Base-by-base conservation (phyloP, 1,284 basidiomycete genomes). In the Pseudozyma sp. region DNA sequence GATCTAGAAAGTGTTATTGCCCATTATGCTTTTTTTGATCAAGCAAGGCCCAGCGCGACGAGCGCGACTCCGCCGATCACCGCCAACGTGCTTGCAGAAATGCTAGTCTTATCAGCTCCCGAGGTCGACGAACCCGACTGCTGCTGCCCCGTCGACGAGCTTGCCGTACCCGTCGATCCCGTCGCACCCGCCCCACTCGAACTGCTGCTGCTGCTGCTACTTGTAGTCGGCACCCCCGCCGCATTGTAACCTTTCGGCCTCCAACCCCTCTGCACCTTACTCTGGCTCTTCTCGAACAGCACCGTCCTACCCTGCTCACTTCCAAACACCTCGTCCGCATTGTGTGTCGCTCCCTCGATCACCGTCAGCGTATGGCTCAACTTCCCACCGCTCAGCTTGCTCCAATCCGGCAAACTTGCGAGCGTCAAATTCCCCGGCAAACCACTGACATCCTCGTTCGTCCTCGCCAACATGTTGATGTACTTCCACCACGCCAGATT, bases 401-500 rank as follows among this genome's bases (percentile, higher is more conserved):
- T 74, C 82, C 82, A 84, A 65, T 84, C 77, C 0, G 81, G 79
- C 45, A 84, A 24, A 4, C 60, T 42, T 4, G 19, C 48, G 16
- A 43, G 54, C 9, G 57, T 52, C 16, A 74, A 42, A 16, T 75
- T 76, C 11, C 79, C 78, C 2, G 81, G 81, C 29, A 84, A 74
- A 10, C 75, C 78, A 2, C 37, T 47, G 0, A 81, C 72, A 44
- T 80, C 76, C 43, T 80, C 79, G 17, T 51, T 49, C 4, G 80
- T 82, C 0, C 75, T 17, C 2, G 79, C 80, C 4, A 84, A 64
- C 37, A 60, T 59, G 55, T 83, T 82, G 53, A 83, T 70, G 68
- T 83, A 83, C 59, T 77, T 74, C 80, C 81, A 84, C 78, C 81
- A 84, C 31, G 65, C 68, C 33, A 83, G 50, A 53, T 81, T 83